Evolutionary conservation across 2,329 filamentous ascomycete genomes (phyloP).

Genomic region (Venturia aucupariae): DNA sequence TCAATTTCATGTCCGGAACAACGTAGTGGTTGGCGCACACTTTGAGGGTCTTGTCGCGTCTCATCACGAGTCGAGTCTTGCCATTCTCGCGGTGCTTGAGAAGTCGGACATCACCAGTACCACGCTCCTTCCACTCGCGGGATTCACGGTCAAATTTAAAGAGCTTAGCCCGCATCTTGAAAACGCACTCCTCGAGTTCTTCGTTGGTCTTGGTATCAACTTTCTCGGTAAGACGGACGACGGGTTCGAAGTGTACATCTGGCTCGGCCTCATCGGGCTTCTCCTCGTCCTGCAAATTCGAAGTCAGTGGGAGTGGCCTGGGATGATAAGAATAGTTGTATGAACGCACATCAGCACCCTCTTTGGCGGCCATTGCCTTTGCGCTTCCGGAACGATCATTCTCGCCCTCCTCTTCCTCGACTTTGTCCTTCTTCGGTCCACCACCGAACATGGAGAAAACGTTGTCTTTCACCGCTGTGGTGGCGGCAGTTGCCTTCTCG

Average conservation of each 20-base stretch:
- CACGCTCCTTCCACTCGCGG: slow-evolving; percentile 98
- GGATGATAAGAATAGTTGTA: neutral
- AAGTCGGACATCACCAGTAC: slow-evolving; percentile 89
- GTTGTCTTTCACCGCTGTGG: slow-evolving; percentile 39
- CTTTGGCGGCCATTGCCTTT: slow-evolving; percentile 58
- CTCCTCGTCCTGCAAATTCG: slow-evolving; percentile 37
- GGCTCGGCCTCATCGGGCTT: slow-evolving; percentile 84
- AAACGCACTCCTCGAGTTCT: slow-evolving; percentile 91
- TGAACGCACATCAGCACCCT: slow-evolving; percentile 49
- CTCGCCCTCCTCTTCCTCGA: slow-evolving; percentile 71
- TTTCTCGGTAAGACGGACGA: slow-evolving; percentile 92
- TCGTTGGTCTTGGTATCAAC: slow-evolving; percentile 97
- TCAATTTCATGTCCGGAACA: slow-evolving; percentile 97
- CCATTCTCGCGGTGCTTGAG: slow-evolving; percentile 98
- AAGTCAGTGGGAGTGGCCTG: slow-evolving; percentile 17
- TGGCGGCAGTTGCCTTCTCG: slow-evolving; percentile 21
- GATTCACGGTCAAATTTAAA: slow-evolving; percentile 93
- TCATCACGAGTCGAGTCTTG: slow-evolving; percentile 97
- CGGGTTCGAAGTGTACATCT: slow-evolving; percentile 94
- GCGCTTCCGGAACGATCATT: slow-evolving; percentile 76
- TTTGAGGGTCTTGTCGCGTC: slow-evolving; percentile 98
- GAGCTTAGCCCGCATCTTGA: slow-evolving; percentile 99
- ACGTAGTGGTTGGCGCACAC: slow-evolving; percentile 99
- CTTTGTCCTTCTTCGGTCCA: slow-evolving; percentile 94
- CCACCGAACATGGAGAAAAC: slow-evolving; percentile 99